Base-by-base conservation (phyloP, 2,329 filamentous ascomycete genomes). In the Exophiala dermatitidis region DNA sequence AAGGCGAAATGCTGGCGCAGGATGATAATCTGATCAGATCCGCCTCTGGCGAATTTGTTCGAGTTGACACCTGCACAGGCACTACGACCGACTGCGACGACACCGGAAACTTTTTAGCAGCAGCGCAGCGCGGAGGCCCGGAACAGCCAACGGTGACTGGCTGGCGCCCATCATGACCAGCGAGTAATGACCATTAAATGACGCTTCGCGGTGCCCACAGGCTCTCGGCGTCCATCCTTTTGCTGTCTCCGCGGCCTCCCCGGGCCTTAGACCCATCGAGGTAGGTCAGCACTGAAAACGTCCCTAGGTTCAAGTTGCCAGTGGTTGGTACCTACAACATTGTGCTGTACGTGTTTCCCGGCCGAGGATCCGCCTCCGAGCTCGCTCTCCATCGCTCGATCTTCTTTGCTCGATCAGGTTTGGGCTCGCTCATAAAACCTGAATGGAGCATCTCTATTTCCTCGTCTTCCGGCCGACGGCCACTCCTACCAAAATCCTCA, bases 1-100 rank as follows among this genome's bases (percentile, higher is more conserved):
- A 42, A 34, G 34, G 50, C 43, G 41, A 48, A 45, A 19, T 19
- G 46, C 48, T 52, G 49, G 52, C 47, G 52, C 55, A 51, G 42
- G 28, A 45, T 10, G 32, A 26, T 43, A 29, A 29, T 19, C 7
- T 43, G 6, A 45, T 45, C 42, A 45, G 42, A 45, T 45, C 42
- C 30, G 44, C 29, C 32, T 28, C 30, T 36, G 31, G 42, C 50
- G 56, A 58, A 53, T 53, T 56, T 58, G 56, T 57, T 54, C 33
- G 10, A 29, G 29, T 30, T 37, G 51, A 44, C 19, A 19, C 19
- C 19, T 19, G 19, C 19, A 19, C 19, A 19, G 19, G 19, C 19
- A 19, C 19, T 19, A 19, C 19, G 19, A 19, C 19, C 19, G 19
- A 19, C 19, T 19, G 19, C 19, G 19, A 19, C 19, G 19, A 19